These are phyloP conservation scores for Psilocybe subaeruginosa DNA, from an alignment of 768 basidiomycete genomes.

Conservation along the genomic window DNA sequence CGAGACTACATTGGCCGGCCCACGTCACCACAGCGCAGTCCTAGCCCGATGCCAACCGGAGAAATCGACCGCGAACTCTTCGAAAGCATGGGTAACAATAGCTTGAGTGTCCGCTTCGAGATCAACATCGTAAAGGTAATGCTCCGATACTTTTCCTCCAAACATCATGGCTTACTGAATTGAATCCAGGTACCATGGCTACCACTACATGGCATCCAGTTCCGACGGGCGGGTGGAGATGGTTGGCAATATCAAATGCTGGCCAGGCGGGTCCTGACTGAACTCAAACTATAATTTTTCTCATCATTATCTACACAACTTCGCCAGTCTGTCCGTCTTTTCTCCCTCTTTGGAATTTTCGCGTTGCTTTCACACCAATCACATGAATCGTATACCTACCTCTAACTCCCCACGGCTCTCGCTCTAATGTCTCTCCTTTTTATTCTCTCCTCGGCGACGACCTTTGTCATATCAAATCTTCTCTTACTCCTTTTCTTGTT, in stretches of 20 bases:
- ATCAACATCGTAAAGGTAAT: constrained; percentile 94
- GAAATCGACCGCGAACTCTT: constrained; percentile 71
- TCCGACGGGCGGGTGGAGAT: constrained; percentile 87
- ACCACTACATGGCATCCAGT: constrained; percentile 93
- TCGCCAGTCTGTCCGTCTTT: not conserved
- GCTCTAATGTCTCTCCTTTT: constrained; percentile 15
- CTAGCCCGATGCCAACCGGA: constrained; percentile 63
- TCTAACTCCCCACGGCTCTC: constrained; percentile 3
- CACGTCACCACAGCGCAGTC: constrained; percentile 41
- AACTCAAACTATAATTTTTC: constrained; percentile 64
- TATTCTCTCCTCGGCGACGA: constrained; percentile 10
- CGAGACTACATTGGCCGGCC: constrained; percentile 54
- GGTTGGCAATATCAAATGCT: constrained; percentile 99
- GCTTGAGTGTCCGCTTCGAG: constrained; percentile 91
- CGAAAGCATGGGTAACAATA: constrained; percentile 74
- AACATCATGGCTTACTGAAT: constrained; percentile 2
- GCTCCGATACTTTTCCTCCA: not conserved
- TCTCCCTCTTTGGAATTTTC: not conserved
- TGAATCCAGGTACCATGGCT: constrained; percentile 83
- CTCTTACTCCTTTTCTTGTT: constrained; percentile 6
- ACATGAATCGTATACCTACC: constrained; percentile 3
- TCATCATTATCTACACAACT: not conserved
- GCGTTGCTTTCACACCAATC: not conserved
- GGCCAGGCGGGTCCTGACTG: constrained; percentile 83
- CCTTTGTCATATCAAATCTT: constrained; percentile 6